phyloP scores from a whole-genome alignment of 176 grass and related monocot species.

The Cymbopogon citratus region DNA sequence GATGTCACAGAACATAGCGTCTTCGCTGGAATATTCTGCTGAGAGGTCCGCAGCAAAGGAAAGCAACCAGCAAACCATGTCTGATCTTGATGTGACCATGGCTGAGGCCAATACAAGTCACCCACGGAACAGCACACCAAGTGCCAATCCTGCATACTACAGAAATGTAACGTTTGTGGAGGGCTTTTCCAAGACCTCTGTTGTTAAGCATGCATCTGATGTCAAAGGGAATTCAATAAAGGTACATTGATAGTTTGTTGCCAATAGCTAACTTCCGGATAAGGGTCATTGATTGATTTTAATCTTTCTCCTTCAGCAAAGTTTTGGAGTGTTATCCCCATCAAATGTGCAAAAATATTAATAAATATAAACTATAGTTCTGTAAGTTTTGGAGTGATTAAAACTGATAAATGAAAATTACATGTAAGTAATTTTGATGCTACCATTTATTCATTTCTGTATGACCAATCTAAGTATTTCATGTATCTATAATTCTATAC shows the following conservation, averaged over 20 bases:
- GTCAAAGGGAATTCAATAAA: slow-evolving; percentile 88
- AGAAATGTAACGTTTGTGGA: slow-evolving; percentile 88
- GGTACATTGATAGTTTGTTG: slow-evolving; percentile 41
- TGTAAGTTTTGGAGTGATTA: neutral
- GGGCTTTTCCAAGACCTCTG: slow-evolving; percentile 94
- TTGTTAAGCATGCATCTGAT: slow-evolving; percentile 78
- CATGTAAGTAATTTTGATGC: neutral
- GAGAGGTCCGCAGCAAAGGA: slow-evolving; percentile 75
- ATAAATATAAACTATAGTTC: neutral
- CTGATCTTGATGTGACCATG: slow-evolving; percentile 91
- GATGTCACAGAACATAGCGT: slow-evolving; percentile 72
- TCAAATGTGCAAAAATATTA: neutral
- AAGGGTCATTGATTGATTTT: neutral
- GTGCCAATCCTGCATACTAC: slow-evolving; percentile 56
- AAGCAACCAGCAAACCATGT: slow-evolving; percentile 35
- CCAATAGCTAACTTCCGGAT: neutral
- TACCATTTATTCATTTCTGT: neutral
- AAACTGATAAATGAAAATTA: neutral
- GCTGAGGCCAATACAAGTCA: slow-evolving; percentile 64
- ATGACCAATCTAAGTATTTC: neutral
- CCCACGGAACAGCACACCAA: slow-evolving; percentile 38
- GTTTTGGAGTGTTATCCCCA: neutral
- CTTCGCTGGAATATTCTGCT: slow-evolving; percentile 61
- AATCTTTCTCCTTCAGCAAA: neutral
- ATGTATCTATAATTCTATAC: neutral